Evolutionary conservation across 1,139 yeast species (phyloP), one percentile per base, ranked within the genome.

Genomic region (Magnusiomyces tetraspermus): DNA sequence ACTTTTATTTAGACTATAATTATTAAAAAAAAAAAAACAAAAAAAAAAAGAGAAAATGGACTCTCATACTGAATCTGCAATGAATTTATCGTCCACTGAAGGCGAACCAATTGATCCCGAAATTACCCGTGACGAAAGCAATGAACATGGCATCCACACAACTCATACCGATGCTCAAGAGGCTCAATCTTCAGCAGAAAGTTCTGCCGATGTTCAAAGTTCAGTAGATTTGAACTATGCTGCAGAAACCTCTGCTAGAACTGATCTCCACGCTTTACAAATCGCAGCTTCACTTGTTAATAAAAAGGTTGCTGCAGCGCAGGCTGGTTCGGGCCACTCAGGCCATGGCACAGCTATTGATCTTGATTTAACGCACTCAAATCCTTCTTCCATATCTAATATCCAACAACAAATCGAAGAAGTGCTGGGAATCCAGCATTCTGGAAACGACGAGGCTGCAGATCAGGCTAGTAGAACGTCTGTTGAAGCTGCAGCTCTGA

Each of bases 101-200:
- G n/a, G 17, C 38, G 38, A 33, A 33, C 38, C 67, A 30, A 65
- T 65, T 50, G 69, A 65, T 51, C 69, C 69, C n/a, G 68, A 63
- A 49, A 65, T 65, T 51, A 63, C 61, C 22, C 56, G 63, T 42
- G 63, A 60, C 45, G 65, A 60, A 38, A 55, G 53, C 42, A 21
- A 19, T 15, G 24, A 19, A 5, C 38, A 33, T 33, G 17, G 38
- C 38, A 15, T 15, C n/a, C 10, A 10, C n/a, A 17, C 5, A 11
- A 8, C 33, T 28, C 33, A 28, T 28, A 8, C 33, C 6, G 33
- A 11, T 28, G 6, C 33, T 15, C 38, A 33, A 33, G 38, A 33
- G 4, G 5, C 38, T 33, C 38, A 33, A 4, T 33, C 38, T 4
- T 33, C 38, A 10, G n/a, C 38, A 13, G 17, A 15, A 8, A 5